phyloP scores from a whole-genome alignment of 306 rosid genomes.

The Sicyos baderoa region DNA sequence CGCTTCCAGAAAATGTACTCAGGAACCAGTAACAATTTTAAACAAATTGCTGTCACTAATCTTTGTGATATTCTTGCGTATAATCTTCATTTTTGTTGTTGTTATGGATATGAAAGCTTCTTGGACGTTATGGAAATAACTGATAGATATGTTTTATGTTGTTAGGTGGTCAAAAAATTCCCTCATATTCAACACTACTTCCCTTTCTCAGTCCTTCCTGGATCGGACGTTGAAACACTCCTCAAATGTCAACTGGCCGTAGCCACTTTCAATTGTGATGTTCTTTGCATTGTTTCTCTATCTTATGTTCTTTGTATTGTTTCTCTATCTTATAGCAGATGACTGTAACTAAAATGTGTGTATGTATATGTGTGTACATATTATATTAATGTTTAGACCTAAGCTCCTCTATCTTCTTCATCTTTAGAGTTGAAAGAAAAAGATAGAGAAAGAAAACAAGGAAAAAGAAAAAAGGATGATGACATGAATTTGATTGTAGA shows the following conservation, averaged over 20 bases:
- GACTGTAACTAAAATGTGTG: neutral
- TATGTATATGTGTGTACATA: neutral
- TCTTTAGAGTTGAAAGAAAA: neutral
- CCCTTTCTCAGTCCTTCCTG: constrained; percentile 50
- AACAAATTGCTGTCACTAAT: neutral
- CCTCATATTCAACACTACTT: constrained; percentile 64
- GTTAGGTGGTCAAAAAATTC: constrained; percentile 70
- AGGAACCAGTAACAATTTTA: neutral
- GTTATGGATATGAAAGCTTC: constrained; percentile 14
- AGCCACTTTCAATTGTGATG: constrained; percentile 47
- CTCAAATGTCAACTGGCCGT: constrained; percentile 68
- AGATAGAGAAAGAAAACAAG: neutral
- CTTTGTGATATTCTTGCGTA: constrained; percentile 9
- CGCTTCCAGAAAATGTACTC: constrained; percentile 55
- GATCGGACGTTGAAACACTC: constrained; percentile 46
- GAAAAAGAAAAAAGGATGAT: neutral
- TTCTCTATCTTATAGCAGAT: neutral
- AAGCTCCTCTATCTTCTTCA: neutral
- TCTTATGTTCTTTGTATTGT: neutral
- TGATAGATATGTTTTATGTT: constrained; percentile 21
- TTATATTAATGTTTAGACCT: neutral
- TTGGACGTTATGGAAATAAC: neutral
- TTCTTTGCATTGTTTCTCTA: neutral
- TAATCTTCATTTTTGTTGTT: constrained; percentile 1
- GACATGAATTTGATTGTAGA: neutral